Evolutionary conservation across 2,329 filamentous ascomycete species (phyloP), one percentile per base, ranked within the genome.

Genomic region (Blastomyces parvus): DNA sequence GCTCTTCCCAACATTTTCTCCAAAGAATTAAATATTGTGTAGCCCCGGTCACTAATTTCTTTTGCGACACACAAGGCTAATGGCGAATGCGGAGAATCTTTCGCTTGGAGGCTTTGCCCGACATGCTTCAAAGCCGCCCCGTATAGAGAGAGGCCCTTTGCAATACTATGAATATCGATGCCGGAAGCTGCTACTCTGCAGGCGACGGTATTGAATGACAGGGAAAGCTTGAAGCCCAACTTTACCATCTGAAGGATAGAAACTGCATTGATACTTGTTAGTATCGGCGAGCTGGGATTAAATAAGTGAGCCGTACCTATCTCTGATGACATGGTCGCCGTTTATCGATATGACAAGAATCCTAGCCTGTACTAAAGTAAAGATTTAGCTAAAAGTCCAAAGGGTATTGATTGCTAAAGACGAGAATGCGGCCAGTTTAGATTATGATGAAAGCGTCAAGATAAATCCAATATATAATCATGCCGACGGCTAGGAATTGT

Each of bases 231-330:
- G 64, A 77, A 74, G 30, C 76, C 77, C 14, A 67, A 69, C n/a
- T 67, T 67, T 5, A 48, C 48, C 27, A 57, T 25, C 13, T 30
- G 17, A 33, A 62, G 36, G n/a, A 62, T n/a, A 7, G 60, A 38
- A 8, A 0, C 83, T 82, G 65, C 86, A 86, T 70, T 86, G 83
- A 59, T 82, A 79, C 76, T 71, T 55, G 86, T 74, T 33, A 87
- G 70, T 44, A 79, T 77, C 33, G 50, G 33, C 25, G 22, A 42
- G 36, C 13, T 55, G 19, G 50, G 11, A 22, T n/a, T 8, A 33
- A 13, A 5, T 4, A 36, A 53, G 22, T 14, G 22, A 25, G 25
- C 1, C 50, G 33, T 61, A 61, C 59, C 30, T 38, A 42, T 27
- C 53, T 61, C 48, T 4, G 59, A 52, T 2, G 59, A 52, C 59